These are phyloP conservation scores for Verticillium klebahnii DNA, from an alignment of 2,329 filamentous ascomycete genomes.

Conservation along the genomic window DNA sequence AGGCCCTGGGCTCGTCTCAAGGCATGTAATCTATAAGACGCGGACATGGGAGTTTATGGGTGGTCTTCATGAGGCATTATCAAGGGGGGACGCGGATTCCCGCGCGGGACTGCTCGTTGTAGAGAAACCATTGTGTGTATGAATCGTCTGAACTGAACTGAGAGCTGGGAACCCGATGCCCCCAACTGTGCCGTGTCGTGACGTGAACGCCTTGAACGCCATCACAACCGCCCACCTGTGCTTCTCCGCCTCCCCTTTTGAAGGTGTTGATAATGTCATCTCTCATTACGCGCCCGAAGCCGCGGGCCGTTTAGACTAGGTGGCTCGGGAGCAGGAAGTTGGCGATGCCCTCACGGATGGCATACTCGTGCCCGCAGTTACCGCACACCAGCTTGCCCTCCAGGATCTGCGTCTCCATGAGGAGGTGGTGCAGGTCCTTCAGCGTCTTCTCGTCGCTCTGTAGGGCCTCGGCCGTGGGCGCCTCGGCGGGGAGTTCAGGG, in stretches of 20 bases:
- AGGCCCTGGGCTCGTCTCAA: neutral
- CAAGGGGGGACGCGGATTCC: neutral
- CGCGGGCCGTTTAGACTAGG: slow-evolving; percentile 54
- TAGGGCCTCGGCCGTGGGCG: slow-evolving; percentile 59
- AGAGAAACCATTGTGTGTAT: neutral
- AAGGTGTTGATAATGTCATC: neutral
- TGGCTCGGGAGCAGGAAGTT: slow-evolving; percentile 95
- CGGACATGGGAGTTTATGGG: slow-evolving; percentile 11
- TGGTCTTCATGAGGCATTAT: slow-evolving; percentile 6
- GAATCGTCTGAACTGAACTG: neutral
- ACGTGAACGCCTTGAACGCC: slow-evolving; percentile 1
- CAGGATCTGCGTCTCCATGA: slow-evolving; percentile 85
- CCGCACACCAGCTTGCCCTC: slow-evolving; percentile 88
- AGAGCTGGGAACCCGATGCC: neutral
- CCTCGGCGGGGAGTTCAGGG: slow-evolving; percentile 61
- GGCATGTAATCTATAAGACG: neutral
- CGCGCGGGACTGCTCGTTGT: neutral
- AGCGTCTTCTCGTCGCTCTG: slow-evolving; percentile 64
- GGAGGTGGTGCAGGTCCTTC: slow-evolving; percentile 71
- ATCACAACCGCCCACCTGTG: neutral
- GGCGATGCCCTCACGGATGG: slow-evolving; percentile 90
- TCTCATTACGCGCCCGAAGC: neutral
- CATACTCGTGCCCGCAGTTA: slow-evolving; percentile 90
- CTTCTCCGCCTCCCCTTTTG: neutral
- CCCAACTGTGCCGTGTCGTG: neutral